These are phyloP conservation scores for Primulina eburnea DNA, from an alignment of 257 asterid genomes.

Conservation along the genomic window DNA sequence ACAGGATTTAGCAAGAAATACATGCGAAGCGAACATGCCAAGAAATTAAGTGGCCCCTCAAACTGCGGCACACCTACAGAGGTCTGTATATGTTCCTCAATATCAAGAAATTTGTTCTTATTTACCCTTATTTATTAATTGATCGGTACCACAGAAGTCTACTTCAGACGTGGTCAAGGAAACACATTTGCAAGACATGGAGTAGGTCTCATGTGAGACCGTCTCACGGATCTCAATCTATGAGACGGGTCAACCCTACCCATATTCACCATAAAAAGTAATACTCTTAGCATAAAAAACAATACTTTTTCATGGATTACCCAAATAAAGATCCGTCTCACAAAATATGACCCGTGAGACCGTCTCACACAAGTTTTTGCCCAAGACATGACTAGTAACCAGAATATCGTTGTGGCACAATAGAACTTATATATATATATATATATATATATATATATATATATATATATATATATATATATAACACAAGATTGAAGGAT, in stretches of 20 bases:
- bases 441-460: too few species aligned
- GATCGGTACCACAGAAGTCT: constrained; percentile 27
- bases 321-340: too few species aligned
- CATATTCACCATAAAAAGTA: too few species aligned
- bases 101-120: not conserved
- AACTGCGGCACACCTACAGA: constrained; percentile 35
- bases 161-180: constrained; percentile 20
- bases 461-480: too few species aligned
- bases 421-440: too few species aligned
- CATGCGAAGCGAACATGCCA: constrained; percentile 36
- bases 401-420: constrained; percentile 13
- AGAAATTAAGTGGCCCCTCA: constrained; percentile 30
- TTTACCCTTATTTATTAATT: not conserved
- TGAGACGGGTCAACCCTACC: too few species aligned
- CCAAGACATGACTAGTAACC: constrained; percentile 26
- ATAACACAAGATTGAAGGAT: not conserved
- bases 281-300: too few species aligned
- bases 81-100: constrained; percentile 24
- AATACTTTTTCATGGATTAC: too few species aligned
- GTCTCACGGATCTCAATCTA: too few species aligned
- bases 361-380: too few species aligned
- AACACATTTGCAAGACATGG: constrained; percentile 22
- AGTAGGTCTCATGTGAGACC: too few species aligned
- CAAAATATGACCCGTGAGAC: too few species aligned
- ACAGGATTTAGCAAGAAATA: constrained; percentile 41